Evolutionary conservation across 129 eudicot genomes (phyloP).

Genomic region (Centaurea solstitialis): DNA sequence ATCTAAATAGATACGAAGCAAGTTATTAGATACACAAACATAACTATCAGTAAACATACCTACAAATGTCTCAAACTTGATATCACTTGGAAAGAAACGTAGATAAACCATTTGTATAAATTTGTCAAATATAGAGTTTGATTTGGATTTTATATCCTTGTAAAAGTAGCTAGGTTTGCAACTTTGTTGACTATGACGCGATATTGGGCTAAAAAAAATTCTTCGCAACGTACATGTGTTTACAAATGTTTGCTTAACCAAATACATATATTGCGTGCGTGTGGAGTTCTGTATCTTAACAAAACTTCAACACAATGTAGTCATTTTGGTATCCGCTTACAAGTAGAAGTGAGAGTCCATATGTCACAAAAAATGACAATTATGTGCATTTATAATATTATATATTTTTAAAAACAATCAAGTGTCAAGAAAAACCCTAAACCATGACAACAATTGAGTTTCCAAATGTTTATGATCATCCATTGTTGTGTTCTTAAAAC

Average conservation of each 20-base stretch:
- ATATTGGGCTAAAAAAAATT: not conserved
- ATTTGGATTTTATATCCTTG: not conserved
- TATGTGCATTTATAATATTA: no score
- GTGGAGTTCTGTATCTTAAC: not conserved
- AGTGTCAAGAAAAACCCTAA: not conserved
- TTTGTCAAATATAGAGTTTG: not conserved
- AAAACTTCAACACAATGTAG: not conserved
- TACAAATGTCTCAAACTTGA: conserved; percentile 2
- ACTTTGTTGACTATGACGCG: not conserved
- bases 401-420: no score
- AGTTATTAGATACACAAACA: not conserved
- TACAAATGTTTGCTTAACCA: not conserved
- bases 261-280: not conserved
- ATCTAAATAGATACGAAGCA: conserved; percentile 3
- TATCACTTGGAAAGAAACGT: not conserved
- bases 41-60: conserved; percentile 11
- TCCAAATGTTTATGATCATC: not conserved
- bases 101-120: not conserved
- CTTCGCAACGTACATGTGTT: not conserved
- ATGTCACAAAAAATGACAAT: no score
- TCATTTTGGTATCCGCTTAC: no score
- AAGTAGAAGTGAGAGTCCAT: not conserved
- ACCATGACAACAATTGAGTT: not conserved
- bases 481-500: not conserved
- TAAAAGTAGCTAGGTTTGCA: no score